Conservation (phyloP, 108 stramenopile genomes). For the Conticribra weissflogii region DNA sequence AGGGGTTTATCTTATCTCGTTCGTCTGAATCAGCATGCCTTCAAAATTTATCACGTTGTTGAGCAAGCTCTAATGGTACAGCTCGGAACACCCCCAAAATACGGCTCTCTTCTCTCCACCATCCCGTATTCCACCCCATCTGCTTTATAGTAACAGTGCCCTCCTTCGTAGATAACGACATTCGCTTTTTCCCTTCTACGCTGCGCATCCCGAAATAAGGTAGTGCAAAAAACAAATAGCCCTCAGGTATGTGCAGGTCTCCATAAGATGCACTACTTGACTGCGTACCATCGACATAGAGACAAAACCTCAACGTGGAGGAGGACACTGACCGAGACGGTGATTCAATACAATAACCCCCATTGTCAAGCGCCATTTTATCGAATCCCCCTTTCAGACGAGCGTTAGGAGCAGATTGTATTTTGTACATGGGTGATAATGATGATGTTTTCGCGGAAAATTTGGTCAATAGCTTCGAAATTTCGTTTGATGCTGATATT, state of each 20-base stretch:
- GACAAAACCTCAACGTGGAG: constrained; percentile 61
- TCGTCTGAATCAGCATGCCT: background rate
- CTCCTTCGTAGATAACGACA: constrained; percentile 63
- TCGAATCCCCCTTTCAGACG: constrained; percentile 72
- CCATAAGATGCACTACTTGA: constrained; percentile 38
- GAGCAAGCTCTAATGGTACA: constrained; percentile 53
- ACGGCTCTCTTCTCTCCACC: constrained; percentile 76
- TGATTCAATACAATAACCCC: constrained; percentile 68
- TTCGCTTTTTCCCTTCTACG: constrained; percentile 2
- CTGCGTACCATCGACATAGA: constrained; percentile 55
- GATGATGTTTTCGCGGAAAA: constrained; percentile 50
- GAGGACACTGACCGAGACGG: constrained; percentile 7
- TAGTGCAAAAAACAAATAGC: constrained; percentile 72
- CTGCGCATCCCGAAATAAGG: constrained; percentile 62
- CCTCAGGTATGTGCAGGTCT: constrained; percentile 68
- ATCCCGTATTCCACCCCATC: constrained; percentile 85
- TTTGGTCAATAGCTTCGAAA: constrained; percentile 50
- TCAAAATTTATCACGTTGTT: constrained; percentile 46
- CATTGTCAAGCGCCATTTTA: constrained; percentile 54
- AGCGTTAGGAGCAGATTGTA: constrained; percentile 52
- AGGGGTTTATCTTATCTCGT: background rate
- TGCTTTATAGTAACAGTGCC: constrained; percentile 74
- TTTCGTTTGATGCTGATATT: constrained; percentile 39
- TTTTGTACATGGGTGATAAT: constrained; percentile 31
- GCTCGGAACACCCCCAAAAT: constrained; percentile 74